Percentiles rank a stretch among this genome's conserved stretches.
Conservation (phyloP, 2,329 filamentous ascomycete species). For the Trematosphaeria pertusa region DNA sequence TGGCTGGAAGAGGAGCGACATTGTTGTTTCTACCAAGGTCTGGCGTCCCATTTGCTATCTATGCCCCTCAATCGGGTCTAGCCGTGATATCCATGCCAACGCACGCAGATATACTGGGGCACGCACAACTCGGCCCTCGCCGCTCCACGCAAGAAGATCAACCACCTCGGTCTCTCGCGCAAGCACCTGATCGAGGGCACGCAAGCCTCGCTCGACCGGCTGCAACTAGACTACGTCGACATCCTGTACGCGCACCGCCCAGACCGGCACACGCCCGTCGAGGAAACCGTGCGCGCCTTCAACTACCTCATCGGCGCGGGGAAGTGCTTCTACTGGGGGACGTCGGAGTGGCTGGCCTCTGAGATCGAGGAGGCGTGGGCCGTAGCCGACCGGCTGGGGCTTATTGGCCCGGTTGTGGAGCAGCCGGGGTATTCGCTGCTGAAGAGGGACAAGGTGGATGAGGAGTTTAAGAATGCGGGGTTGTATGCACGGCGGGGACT, state of each 20-base stretch:
- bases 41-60: not conserved
- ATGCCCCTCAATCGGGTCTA: slow-evolving; percentile 1
- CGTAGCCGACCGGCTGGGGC: slow-evolving; percentile 65
- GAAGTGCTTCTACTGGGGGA: slow-evolving; percentile 72
- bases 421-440: slow-evolving; percentile 66
- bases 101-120: slow-evolving; percentile 68
- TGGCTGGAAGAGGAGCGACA: slow-evolving; percentile 64
- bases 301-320: slow-evolving; percentile 73
- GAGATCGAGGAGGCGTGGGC: slow-evolving; percentile 66
- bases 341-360: slow-evolving; percentile 64
- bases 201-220: slow-evolving; percentile 63
- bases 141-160: slow-evolving; percentile 63
- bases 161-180: slow-evolving; percentile 71
- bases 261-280: slow-evolving; percentile 72
- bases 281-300: slow-evolving; percentile 74
- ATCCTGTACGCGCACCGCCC: slow-evolving; percentile 73
- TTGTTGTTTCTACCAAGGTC: slow-evolving; percentile 65
- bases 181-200: slow-evolving; percentile 75
- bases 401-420: slow-evolving; percentile 62
- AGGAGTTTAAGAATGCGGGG: slow-evolving; percentile 62
- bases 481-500: slow-evolving; percentile 61
- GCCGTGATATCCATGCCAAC: not conserved
- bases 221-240: slow-evolving; percentile 69
- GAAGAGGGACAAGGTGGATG: slow-evolving; percentile 64
- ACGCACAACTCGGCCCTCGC: slow-evolving; percentile 54